These are phyloP conservation scores for Cyclotella sp. DNA, from an alignment of 108 stramenopile species.

Conservation along the genomic window DNA sequence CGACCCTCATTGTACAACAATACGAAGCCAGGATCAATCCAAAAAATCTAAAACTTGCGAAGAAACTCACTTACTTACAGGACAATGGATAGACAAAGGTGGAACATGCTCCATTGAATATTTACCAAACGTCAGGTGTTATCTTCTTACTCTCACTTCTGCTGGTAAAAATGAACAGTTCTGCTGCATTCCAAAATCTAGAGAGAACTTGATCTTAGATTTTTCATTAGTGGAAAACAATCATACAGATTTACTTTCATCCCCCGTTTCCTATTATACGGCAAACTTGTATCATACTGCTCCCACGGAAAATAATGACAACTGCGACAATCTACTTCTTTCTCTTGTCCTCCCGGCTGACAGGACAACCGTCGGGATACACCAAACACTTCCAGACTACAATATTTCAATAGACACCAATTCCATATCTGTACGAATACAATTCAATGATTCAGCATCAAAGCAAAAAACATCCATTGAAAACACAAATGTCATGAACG, in stretches of 20 bases:
- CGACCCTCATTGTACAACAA: too few relatives aligned
- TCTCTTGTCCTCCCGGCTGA: conserved; percentile 17
- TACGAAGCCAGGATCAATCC: neutral
- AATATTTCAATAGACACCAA: conserved; percentile 24
- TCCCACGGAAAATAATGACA: neutral
- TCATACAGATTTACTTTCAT: neutral
- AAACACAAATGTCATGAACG: conserved; percentile 13
- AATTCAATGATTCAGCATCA: conserved; percentile 1
- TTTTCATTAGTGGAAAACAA: neutral
- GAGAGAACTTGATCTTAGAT: conserved; percentile 26
- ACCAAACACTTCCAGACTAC: neutral
- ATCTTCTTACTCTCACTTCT: conserved; percentile 31
- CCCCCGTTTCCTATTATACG: conserved; percentile 5
- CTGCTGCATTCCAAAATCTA: conserved; percentile 3
- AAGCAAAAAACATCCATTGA: neutral
- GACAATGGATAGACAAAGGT: conserved; percentile 39
- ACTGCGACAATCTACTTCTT: conserved; percentile 6
- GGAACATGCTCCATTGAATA: conserved; percentile 45
- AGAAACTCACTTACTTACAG: neutral
- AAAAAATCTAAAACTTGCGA: neutral
- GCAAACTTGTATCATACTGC: conserved; percentile 10
- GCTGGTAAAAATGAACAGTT: neutral
- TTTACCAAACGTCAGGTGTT: conserved; percentile 43
- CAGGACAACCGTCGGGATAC: neutral
- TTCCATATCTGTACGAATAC: conserved; percentile 41